Percentiles rank a stretch among this genome's conserved stretches.
Evolutionary conservation across 148 eudicot species (phyloP).

Genomic region (Nepenthes gracilis): DNA sequence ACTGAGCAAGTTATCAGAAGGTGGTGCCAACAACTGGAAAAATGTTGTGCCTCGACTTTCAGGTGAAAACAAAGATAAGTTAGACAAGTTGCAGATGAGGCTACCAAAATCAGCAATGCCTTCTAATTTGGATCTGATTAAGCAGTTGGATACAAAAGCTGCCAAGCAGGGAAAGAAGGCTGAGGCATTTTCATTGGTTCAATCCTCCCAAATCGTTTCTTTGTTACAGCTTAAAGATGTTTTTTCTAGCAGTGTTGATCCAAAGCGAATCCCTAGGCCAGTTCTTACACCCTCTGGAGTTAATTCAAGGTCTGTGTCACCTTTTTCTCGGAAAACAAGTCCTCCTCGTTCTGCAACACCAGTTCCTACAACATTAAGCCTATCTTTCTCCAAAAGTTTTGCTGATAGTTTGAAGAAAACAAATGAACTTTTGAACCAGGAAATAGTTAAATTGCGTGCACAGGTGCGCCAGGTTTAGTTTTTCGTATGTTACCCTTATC

Average conservation of each 20-base stretch:
- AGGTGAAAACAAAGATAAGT: slow-evolving; percentile 83
- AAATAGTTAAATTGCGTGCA: slow-evolving; percentile 61
- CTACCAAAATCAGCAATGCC: slow-evolving; percentile 44
- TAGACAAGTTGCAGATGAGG: slow-evolving; percentile 73
- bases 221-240: slow-evolving; percentile 68
- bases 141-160: slow-evolving; percentile 82
- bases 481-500: not conserved
- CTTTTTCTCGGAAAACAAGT: slow-evolving; percentile 85
- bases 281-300: slow-evolving; percentile 38
- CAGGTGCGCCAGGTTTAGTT: slow-evolving; percentile 36
- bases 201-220: slow-evolving; percentile 59
- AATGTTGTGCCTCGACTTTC: slow-evolving; percentile 76
- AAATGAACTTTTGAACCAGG: slow-evolving; percentile 78
- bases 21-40: slow-evolving; percentile 34
- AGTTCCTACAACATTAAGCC: slow-evolving; percentile 75
- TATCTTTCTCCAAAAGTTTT: slow-evolving; percentile 69
- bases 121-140: slow-evolving; percentile 70
- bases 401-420: slow-evolving; percentile 90
- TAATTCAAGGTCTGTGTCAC: slow-evolving; percentile 83
- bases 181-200: slow-evolving; percentile 51
- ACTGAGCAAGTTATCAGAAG: slow-evolving; percentile 75
- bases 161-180: slow-evolving; percentile 83
- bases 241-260: slow-evolving; percentile 29
- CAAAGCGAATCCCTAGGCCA: slow-evolving; percentile 64
- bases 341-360: slow-evolving; percentile 98